Conservation (phyloP, 257 asterid genomes). For the Asclepias syriaca region DNA sequence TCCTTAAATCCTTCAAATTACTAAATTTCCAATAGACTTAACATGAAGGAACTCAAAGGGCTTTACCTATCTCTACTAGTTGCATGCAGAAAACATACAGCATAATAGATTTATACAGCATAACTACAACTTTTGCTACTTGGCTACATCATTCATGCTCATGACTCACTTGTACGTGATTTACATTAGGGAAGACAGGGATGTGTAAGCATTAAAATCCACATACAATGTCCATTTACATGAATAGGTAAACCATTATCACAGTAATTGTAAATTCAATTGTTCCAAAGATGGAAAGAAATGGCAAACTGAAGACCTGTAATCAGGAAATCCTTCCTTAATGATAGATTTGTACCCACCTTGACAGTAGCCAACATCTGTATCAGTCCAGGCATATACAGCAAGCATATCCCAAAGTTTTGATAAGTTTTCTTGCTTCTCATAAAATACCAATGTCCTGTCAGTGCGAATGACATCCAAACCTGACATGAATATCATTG, state of each 20-base stretch:
- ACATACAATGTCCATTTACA: neutral
- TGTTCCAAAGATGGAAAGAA: neutral
- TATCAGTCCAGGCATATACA: slow-evolving; percentile 84
- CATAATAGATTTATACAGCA: too few species aligned
- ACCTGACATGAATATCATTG: slow-evolving; percentile 39
- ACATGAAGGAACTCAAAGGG: neutral
- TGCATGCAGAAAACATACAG: neutral
- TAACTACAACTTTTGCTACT: neutral
- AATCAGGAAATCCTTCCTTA: neutral
- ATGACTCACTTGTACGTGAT: neutral
- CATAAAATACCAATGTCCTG: slow-evolving; percentile 68
- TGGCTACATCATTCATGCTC: neutral
- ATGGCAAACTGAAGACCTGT: slow-evolving; percentile 10
- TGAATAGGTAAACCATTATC: neutral
- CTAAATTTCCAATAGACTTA: neutral
- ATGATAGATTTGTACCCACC: slow-evolving; percentile 39
- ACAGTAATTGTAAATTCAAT: neutral
- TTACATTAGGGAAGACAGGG: neutral
- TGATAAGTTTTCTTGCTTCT: slow-evolving; percentile 69
- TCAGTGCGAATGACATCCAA: slow-evolving; percentile 93
- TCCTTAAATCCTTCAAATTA: neutral
- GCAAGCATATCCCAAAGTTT: slow-evolving; percentile 89
- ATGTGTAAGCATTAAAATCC: neutral
- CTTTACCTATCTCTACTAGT: neutral
- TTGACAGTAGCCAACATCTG: slow-evolving; percentile 92